A percentile compares a stretch with the other conserved stretches of the same genome.
These are phyloP conservation scores for Cercophora newfieldiana DNA, from an alignment of 495 filamentous ascomycete genomes.

Conservation along the genomic window DNA sequence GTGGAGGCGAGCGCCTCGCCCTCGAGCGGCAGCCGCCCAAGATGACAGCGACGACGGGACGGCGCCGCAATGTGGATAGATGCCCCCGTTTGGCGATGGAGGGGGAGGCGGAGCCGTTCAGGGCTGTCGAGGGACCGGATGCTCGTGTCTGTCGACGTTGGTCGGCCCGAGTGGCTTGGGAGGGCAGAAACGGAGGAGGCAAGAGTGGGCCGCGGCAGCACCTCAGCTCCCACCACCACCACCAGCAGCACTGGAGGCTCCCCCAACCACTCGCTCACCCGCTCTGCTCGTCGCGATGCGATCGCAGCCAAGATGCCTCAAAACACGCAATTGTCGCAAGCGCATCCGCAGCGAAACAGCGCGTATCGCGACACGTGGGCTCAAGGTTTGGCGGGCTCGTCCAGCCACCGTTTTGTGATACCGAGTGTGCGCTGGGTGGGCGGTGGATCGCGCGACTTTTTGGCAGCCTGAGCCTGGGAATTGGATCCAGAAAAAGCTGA, in stretches of 20 bases:
- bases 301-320: not conserved
- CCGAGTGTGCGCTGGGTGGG: constrained; percentile 1
- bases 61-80: not conserved
- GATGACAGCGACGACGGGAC: not conserved
- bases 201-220: not conserved
- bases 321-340: not conserved
- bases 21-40: not conserved
- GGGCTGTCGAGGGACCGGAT: constrained; percentile 6
- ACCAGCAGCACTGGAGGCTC: not conserved
- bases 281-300: not conserved
- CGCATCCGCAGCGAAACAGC: not conserved
- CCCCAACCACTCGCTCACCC: not conserved
- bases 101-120: not conserved
- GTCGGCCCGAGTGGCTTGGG: constrained; percentile 15
- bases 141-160: constrained; percentile 5
- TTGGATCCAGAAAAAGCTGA: constrained; percentile 6
- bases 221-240: not conserved
- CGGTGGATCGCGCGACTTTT: constrained; percentile 13
- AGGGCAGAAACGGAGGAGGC: constrained; percentile 15
- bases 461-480: constrained; percentile 6
- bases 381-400: not conserved
- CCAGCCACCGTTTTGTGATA: constrained; percentile 23
- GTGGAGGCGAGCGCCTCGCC: not conserved
- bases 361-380: not conserved
- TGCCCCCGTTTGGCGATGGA: not conserved